Evolutionary conservation across 2,329 filamentous ascomycete genomes (phyloP).

Genomic region (Sporothrix pseudoabietina): DNA sequence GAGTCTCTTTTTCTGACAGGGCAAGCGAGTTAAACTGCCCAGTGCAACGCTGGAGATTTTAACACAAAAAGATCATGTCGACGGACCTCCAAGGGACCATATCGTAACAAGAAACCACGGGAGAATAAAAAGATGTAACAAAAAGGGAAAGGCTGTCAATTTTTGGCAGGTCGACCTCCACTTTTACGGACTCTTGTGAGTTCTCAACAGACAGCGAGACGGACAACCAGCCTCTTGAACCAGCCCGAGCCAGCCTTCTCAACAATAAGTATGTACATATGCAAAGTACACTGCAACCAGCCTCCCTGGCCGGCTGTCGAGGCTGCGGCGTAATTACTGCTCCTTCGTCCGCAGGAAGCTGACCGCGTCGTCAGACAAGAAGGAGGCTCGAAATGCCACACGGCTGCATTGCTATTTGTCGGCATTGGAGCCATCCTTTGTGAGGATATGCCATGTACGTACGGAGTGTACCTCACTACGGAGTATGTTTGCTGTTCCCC

Average conservation of each 20-base stretch:
- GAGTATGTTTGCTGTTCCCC: background rate
- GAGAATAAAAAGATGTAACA: background rate
- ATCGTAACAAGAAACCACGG: background rate
- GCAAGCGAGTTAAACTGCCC: conserved; percentile 21
- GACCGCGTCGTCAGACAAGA: conserved; percentile 1
- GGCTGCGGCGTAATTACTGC: conserved; percentile 12
- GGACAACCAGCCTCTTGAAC: conserved; percentile 6
- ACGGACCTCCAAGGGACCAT: background rate
- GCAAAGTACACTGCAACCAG: background rate
- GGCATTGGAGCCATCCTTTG: background rate
- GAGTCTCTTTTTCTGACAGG: background rate
- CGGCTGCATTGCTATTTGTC: conserved; percentile 10
- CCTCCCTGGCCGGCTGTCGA: conserved; percentile 1
- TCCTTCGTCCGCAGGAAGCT: conserved; percentile 10
- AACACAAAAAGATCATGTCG: background rate
- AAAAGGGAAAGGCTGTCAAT: background rate
- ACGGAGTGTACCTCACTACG: background rate
- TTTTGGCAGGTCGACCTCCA: background rate
- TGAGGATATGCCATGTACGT: background rate
- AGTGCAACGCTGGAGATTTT: conserved; percentile 16
- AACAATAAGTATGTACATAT: background rate
- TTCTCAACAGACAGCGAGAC: background rate
- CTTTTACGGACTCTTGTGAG: conserved; percentile 4
- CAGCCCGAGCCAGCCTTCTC: background rate
- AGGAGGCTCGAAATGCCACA: conserved; percentile 15